Percentiles rank a stretch among this genome's conserved stretches.
Conservation (phyloP, 1,284 basidiomycete genomes). For the Naganishia liquefaciens region DNA sequence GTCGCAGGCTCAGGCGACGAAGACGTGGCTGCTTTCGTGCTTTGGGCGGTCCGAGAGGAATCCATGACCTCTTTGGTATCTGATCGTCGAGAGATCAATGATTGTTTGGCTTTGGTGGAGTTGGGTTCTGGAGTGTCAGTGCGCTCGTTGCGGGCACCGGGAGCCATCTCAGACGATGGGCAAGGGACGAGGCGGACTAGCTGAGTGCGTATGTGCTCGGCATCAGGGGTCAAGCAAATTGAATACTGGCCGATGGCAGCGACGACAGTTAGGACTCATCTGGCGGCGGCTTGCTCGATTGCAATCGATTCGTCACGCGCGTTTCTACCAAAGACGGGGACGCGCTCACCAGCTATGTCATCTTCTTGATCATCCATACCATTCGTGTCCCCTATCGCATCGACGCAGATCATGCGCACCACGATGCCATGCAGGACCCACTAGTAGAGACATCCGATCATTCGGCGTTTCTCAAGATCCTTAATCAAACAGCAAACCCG, state of each 20-base stretch:
- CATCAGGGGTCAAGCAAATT: background rate
- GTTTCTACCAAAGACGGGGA: slow-evolving; percentile 1
- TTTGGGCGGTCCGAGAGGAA: slow-evolving; percentile 8
- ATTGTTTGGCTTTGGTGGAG: background rate
- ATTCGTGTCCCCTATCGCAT: background rate
- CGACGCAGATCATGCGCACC: background rate
- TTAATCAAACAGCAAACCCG: slow-evolving; percentile 72
- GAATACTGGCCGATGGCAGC: background rate
- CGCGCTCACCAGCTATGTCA: slow-evolving; percentile 2
- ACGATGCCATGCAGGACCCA: slow-evolving; percentile 2
- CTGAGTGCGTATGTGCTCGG: too few species aligned
- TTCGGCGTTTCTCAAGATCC: slow-evolving; percentile 23
- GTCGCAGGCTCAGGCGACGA: slow-evolving; percentile 2
- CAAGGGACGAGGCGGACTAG: too few species aligned
- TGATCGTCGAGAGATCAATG: background rate
- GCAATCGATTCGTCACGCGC: background rate
- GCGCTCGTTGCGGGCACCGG: background rate
- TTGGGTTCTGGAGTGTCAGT: background rate
- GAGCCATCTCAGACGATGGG: background rate
- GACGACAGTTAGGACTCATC: background rate
- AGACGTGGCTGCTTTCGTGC: background rate
- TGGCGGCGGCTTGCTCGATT: background rate
- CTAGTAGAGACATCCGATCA: background rate
- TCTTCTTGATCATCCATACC: background rate
- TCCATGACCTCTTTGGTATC: background rate